These are phyloP conservation scores for Aureobasidium mangrovei DNA, from an alignment of 2,329 filamentous ascomycete species.

Conservation along the genomic window DNA sequence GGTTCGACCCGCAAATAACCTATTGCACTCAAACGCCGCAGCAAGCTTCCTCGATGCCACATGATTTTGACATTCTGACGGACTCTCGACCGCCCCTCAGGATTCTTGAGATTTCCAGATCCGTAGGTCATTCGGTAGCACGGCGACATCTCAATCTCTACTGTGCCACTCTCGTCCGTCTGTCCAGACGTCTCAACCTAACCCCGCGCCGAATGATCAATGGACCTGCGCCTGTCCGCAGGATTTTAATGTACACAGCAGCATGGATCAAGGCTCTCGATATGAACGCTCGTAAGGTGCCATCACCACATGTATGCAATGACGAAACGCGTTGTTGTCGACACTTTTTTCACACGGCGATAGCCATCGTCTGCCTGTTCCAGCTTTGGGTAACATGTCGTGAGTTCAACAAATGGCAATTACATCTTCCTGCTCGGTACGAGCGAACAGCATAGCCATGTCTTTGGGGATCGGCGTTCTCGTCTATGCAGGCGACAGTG, in stretches of 20 bases:
- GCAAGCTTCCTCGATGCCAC: not conserved
- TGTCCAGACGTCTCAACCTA: not conserved
- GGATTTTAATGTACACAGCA: not conserved
- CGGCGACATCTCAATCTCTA: not conserved
- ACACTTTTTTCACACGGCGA: too few species aligned
- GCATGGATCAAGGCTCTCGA: not conserved
- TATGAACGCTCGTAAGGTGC: not conserved
- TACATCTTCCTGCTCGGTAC: not conserved
- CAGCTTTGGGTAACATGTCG: too few species aligned
- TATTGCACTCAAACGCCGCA: not conserved
- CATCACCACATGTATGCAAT: not conserved
- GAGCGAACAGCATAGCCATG: not conserved
- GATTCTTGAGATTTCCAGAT: conserved; percentile 2
- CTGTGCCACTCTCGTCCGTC: conserved; percentile 1
- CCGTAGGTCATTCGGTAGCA: not conserved
- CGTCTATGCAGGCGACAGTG: not conserved
- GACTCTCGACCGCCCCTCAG: not conserved
- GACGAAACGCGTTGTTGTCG: too few species aligned
- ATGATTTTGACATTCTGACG: not conserved
- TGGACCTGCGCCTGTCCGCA: not conserved
- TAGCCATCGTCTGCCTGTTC: too few species aligned
- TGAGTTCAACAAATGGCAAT: too few species aligned
- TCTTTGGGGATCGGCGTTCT: not conserved
- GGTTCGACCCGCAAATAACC: not conserved
- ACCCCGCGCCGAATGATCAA: not conserved